A percentile compares a stretch with the other conserved stretches of the same genome.
Evolutionary conservation across 2,329 filamentous ascomycete genomes (phyloP).

Genomic region (Fusarium chaquense): DNA sequence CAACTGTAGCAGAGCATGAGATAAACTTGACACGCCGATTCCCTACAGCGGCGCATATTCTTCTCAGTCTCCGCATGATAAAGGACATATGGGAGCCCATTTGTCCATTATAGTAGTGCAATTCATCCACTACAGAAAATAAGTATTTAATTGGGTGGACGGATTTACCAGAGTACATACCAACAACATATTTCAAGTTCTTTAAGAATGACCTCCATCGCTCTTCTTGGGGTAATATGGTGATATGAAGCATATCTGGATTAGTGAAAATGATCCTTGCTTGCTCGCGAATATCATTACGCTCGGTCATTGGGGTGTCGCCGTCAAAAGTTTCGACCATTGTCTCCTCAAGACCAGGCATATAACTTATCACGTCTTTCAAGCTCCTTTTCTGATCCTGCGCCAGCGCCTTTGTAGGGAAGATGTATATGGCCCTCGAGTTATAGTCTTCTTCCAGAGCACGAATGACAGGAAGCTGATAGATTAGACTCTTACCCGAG

Average conservation of each 20-base stretch:
- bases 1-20: slow-evolving; percentile 95
- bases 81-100: slow-evolving; percentile 95
- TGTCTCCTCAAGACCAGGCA: slow-evolving; percentile 79
- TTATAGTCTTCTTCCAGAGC: slow-evolving; percentile 81
- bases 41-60: slow-evolving; percentile 90
- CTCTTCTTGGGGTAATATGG: slow-evolving; percentile 91
- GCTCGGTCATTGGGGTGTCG: slow-evolving; percentile 85
- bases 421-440: slow-evolving; percentile 95
- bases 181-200: slow-evolving; percentile 89
- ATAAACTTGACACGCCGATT: slow-evolving; percentile 90
- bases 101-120: slow-evolving; percentile 96
- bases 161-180: slow-evolving; percentile 50
- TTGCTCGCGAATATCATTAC: slow-evolving; percentile 85
- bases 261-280: slow-evolving; percentile 97
- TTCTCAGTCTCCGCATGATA: slow-evolving; percentile 89
- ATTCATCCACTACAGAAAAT: slow-evolving; percentile 72
- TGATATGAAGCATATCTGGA: slow-evolving; percentile 96
- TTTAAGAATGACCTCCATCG: slow-evolving; percentile 89
- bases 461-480: slow-evolving; percentile 91
- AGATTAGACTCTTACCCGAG: slow-evolving; percentile 98
- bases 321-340: slow-evolving; percentile 96
- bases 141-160: slow-evolving; percentile 2
- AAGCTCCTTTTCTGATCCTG: slow-evolving; percentile 94
- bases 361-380: slow-evolving; percentile 84
- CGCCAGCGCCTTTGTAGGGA: slow-evolving; percentile 94